Base-by-base conservation (phyloP, 2,329 filamentous ascomycete species). In the Stagonosporopsis rhizophila region DNA sequence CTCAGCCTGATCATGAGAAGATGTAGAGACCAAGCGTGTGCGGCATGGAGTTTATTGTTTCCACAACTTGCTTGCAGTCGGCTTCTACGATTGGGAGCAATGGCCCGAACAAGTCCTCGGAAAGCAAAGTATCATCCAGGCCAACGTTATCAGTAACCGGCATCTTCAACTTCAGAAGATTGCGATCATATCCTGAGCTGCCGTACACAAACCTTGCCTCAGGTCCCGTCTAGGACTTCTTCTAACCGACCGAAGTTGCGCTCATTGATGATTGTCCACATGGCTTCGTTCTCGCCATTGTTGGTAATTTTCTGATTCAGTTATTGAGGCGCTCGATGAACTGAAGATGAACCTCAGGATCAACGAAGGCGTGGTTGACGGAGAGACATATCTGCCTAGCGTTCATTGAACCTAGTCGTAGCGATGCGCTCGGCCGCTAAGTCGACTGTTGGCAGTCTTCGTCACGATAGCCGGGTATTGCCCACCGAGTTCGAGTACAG, bases 201-300 rank as follows among this genome's bases (percentile, higher is more conserved):
- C 45, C 45, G 27, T 49, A 49, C 7, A 49, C 45, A 17, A 17
- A 49, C 28, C 7, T 32, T 41, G 27, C 45, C 45, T 23, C 12
- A 12, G 14, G 45, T 40, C 9, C 30, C 30, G 15, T 34, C 20
- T 27, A 49, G 12, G 14, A 49, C 37, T 6, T 27, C 19, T 17
- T 49, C 45, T 2, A 49, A 19, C 11, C 45, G 45, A 23, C 45
- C 35, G 14, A 49, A 49, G 23, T 40, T 49, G 37, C 45, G 45
- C 17, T 49, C 45, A 17, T 49, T 49, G 35, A 49, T 49, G 27
- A 49, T 49, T 11, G 45, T 49, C 9, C 25, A 49, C 45, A 49
- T 49, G 14, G 25, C 37, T 4, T 40, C 45, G 19, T 32, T 41
- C 25, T 49, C 37, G 4, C 45, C 45, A 14, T 49, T 41, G 8